Conservation (phyloP, 148 eudicot species). For the Hydrangea macrophylla region DNA sequence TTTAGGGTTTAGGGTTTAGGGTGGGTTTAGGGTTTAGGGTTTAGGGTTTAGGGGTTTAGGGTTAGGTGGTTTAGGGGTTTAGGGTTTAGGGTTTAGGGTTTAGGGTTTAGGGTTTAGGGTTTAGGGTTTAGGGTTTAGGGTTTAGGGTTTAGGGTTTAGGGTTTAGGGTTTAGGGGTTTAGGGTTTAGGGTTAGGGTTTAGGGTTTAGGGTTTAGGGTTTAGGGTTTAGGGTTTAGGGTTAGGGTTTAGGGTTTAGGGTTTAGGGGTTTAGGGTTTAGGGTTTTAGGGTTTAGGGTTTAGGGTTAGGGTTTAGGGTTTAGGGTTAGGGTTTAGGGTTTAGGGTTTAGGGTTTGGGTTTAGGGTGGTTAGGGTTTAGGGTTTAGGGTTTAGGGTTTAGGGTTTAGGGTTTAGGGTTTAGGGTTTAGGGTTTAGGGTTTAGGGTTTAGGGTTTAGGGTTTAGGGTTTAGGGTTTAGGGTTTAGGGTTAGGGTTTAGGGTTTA, state of each 20-base stretch:
- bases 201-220: conserved; percentile 7
- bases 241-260: conserved; percentile 14
- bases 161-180: too few species aligned
- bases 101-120: conserved; percentile 11
- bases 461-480: conserved; percentile 9
- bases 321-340: conserved; percentile 17
- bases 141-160: conserved; percentile 19
- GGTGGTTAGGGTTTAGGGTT: too few species aligned
- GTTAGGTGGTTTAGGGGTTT: conserved; percentile 17
- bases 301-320: conserved; percentile 17
- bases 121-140: conserved; percentile 19
- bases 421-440: conserved; percentile 23
- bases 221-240: conserved; percentile 25
- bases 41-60: too few species aligned
- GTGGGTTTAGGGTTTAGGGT: conserved; percentile 19
- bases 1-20: conserved; percentile 24
- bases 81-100: conserved; percentile 16
- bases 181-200: conserved; percentile 19
- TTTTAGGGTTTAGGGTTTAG: conserved; percentile 13
- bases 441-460: conserved; percentile 24
- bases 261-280: too few species aligned
- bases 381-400: conserved; percentile 22
- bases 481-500: conserved; percentile 14
- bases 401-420: conserved; percentile 22
- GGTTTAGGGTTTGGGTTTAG: conserved; percentile 11